Conservation (phyloP, 768 basidiomycete species). For the Serendipita sp. region DNA sequence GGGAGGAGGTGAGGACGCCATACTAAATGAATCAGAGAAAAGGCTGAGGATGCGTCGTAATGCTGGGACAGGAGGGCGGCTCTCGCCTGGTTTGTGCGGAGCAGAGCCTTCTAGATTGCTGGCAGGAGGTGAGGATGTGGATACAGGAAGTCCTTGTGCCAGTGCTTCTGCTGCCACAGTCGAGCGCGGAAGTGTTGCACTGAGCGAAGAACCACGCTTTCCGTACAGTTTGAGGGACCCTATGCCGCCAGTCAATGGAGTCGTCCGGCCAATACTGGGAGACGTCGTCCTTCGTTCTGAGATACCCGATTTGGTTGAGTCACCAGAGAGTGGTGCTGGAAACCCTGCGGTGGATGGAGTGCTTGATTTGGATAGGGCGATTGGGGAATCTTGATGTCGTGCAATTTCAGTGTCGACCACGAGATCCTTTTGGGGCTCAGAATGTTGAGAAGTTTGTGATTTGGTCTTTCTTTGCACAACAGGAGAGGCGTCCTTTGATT, state of each 20-base stretch:
- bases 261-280: background rate
- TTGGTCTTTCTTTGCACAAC: background rate
- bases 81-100: background rate
- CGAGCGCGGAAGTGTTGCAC: background rate
- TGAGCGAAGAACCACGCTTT: background rate
- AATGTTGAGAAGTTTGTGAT: background rate
- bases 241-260: background rate
- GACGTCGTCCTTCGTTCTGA: background rate
- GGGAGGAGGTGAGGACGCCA: background rate
- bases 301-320: background rate
- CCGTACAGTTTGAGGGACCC: background rate
- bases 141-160: background rate
- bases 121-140: background rate
- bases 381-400: background rate
- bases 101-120: background rate
- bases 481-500: background rate
- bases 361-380: background rate
- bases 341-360: background rate
- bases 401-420: background rate
- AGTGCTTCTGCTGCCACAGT: background rate
- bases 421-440: background rate
- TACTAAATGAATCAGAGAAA: background rate
- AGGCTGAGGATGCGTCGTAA: slow-evolving; percentile 2
- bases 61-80: background rate
- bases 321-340: background rate